Conservation (phyloP, 176 grass and related monocot genomes). For the sorghum (Sorghum bicolor) region DNA sequence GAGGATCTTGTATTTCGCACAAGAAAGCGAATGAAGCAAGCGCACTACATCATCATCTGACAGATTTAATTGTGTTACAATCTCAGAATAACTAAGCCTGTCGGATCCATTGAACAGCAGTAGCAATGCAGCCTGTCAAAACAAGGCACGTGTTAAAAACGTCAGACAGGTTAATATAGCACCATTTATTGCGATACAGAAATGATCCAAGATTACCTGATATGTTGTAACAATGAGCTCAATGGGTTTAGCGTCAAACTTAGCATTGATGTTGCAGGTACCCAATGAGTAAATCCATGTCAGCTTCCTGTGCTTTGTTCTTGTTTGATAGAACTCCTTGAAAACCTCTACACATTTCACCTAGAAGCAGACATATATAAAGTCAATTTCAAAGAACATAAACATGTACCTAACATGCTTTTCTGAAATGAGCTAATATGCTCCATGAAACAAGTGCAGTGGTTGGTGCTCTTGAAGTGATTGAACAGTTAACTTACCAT, state of each 20-base stretch:
- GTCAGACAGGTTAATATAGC: not conserved
- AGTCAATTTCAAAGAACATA: not conserved
- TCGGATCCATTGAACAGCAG: constrained; percentile 85
- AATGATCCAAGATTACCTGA: constrained; percentile 49
- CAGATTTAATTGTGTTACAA: constrained; percentile 85
- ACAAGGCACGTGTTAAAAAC: not conserved
- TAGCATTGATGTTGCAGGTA: constrained; percentile 81
- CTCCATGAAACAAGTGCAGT: not conserved
- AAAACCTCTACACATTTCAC: constrained; percentile 96
- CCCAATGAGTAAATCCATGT: constrained; percentile 99
- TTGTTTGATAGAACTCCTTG: constrained; percentile 88
- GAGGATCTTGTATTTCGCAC: constrained; percentile 96
- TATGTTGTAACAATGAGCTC: constrained; percentile 91
- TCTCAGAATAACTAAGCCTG: constrained; percentile 85
- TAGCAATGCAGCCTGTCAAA: constrained; percentile 72
- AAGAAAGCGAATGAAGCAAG: constrained; percentile 96
- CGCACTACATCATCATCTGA: constrained; percentile 95
- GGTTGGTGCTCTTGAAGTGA: not conserved
- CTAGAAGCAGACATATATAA: constrained; percentile 31
- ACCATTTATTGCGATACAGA: not conserved
- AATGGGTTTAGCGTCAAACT: constrained; percentile 76
- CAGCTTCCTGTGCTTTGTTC: constrained; percentile 92
- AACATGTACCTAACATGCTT: not conserved
- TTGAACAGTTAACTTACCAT: constrained; percentile 59
- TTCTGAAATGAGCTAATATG: not conserved